Evolutionary conservation across 2,329 filamentous ascomycete species (phyloP), one percentile per base, ranked within the genome.

Genomic region (Cercospora sp.): DNA sequence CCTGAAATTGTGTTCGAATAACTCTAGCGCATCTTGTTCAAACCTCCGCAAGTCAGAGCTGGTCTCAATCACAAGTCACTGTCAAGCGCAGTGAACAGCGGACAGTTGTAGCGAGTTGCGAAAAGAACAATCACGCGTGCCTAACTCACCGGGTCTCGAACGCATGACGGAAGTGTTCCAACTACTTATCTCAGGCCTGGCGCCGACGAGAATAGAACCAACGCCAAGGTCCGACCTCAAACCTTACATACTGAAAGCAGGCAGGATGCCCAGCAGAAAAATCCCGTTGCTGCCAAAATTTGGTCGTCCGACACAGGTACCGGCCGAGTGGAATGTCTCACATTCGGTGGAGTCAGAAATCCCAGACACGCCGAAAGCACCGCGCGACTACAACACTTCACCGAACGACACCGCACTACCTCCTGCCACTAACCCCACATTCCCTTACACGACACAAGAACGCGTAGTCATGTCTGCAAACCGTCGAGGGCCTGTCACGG

Each of bases 221-320:
- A 58, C 53, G 26, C 53, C 53, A 9, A 30, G 53, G 8, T 37
- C 61, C 26, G 28, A 57, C 32, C 34, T 64, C 28, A 64, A 40
- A 37, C n/a, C 32, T 9, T 66, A 61, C 28, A 59, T 18, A 10
- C 40, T 66, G 18, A 66, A 53, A 53, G 55, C 63, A 53, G 63
- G 63, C 40, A 66, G 63, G 60, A 66, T 61, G 63, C 30, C 63
- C 12, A 61, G 63, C 16, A 34, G 55, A 24, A 66, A 60, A 45
- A 66, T 66, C 21, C 63, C 63, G 13, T 12, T 66, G 43, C 40
- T 66, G 4, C 63, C 63, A 13, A 60, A 37, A 40, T 66, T 66
- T 34, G 63, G 63, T 26, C 24, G 40, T 18, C 49, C 63, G 24
- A 59, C 51, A 40, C 24, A 40, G 4, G 37, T 28, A 7, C 60